Base-by-base conservation (phyloP, 148 eudicot genomes). In the Chenopodium berlandieri region DNA sequence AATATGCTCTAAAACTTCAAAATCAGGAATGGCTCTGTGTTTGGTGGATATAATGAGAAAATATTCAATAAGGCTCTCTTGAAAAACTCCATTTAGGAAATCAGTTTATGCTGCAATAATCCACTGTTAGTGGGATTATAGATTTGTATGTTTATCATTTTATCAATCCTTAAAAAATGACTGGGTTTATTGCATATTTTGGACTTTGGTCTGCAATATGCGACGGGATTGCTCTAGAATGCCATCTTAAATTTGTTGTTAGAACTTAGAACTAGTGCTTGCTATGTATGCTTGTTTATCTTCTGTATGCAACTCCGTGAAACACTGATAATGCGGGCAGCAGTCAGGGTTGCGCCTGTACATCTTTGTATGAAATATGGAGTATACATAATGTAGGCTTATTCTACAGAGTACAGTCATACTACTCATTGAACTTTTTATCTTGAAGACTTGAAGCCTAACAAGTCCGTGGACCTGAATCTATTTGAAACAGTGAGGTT, bases 401-500 rank as follows among this genome's bases (percentile, higher is more conserved):
- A 31, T 40, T 71, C 9, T 34, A 62, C 44, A 40, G 0, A 40
- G 8, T 40, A 40, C 17, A 68, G 31, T 64, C 32, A 37, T 23
- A 13, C 6, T 19, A 22, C 12, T 31, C 16, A 4, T 37, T 54
- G 54, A 67, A 47, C 64, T 23, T 50, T 9, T 47, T 32, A 11
- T 47, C 46, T 54, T 10, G 20, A 46, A 23, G 16, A 73, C 23
- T 8, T 46, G 50, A 58, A 58, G 9, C 23, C 66, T 56, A 75
- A 47, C 77, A 60, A 44, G n/a, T 70, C 47, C 31, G 16, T 60
- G 47, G 14, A 78, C 73, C 31, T 19, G 34, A 78, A 62, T 47
- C 32, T 82, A 20, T 76, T 71, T 72, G 62, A 77, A 44, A 20
- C 93, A 94, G 98, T 73, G 92, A 90, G 63, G 79, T 87, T 52